Evolutionary conservation across 495 filamentous ascomycete genomes (phyloP).

Genomic region (Letharia columbiana): DNA sequence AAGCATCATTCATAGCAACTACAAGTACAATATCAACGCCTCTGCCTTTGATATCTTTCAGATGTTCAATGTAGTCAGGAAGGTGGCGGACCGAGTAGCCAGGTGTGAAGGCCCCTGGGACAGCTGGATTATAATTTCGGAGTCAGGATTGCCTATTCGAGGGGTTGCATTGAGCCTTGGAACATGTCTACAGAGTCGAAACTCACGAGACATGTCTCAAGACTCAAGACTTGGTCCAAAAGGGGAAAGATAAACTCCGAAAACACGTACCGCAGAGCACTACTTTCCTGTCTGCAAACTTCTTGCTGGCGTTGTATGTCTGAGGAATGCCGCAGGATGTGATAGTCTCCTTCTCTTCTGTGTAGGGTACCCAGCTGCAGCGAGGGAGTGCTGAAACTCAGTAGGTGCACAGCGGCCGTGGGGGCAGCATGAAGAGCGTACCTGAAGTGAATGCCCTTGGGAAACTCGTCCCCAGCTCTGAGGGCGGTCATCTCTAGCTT

Average conservation of each 20-base stretch:
- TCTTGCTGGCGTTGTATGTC: conserved; percentile 75
- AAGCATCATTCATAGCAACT: conserved; percentile 84
- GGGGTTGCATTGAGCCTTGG: no score
- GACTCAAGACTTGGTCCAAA: no score
- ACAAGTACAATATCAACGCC: conserved; percentile 80
- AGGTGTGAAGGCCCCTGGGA: conserved; percentile 85
- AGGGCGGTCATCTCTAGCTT: conserved; percentile 49
- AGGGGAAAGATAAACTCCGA: no score
- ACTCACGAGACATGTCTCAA: no score
- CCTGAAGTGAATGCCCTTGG: conserved; percentile 67
- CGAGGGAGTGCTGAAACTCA: background rate
- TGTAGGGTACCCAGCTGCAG: conserved; percentile 61
- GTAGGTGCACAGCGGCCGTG: background rate
- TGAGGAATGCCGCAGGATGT: conserved; percentile 71
- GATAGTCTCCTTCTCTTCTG: conserved; percentile 52
- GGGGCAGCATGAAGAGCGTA: conserved; percentile 32
- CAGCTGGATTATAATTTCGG: conserved; percentile 30
- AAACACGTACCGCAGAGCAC: conserved; percentile 54
- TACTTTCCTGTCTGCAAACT: conserved; percentile 82
- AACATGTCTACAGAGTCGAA: no score
- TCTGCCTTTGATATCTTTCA: conserved; percentile 64
- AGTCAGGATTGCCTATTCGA: no score
- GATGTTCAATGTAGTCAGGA: conserved; percentile 72
- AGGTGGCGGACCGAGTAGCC: conserved; percentile 83
- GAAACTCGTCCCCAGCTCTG: conserved; percentile 76